Conservation (phyloP, 495 filamentous ascomycete genomes). For the Xylaria telfairii region DNA sequence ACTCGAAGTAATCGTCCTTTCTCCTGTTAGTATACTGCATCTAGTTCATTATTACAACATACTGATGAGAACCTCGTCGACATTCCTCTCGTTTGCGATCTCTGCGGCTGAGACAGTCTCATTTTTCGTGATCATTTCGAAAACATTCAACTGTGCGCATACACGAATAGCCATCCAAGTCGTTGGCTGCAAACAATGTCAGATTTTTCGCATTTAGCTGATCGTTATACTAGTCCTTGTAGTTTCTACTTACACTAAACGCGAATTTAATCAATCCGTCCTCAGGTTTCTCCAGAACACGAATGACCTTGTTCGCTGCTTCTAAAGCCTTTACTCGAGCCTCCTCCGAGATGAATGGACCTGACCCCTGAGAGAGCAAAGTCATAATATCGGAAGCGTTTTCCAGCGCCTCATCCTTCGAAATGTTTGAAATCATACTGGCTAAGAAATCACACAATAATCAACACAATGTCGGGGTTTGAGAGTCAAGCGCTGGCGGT, state of each 20-base stretch:
- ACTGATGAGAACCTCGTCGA: constrained; percentile 24
- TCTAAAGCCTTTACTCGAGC: constrained; percentile 19
- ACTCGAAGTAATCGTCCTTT: constrained; percentile 26
- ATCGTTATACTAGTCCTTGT: not conserved
- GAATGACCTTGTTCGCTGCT: constrained; percentile 9
- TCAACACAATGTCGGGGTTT: not conserved
- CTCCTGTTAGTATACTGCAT: not conserved
- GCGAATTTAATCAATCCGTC: constrained; percentile 25
- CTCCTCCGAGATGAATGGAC: constrained; percentile 17
- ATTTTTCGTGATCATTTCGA: constrained; percentile 20
- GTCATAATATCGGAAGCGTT: constrained; percentile 10
- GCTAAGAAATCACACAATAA: not conserved
- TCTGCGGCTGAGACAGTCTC: constrained; percentile 14
- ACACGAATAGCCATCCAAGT: constrained; percentile 26
- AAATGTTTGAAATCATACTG: constrained; percentile 8
- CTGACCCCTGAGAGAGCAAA: constrained; percentile 8
- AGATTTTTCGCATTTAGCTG: not conserved
- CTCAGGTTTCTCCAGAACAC: constrained; percentile 22
- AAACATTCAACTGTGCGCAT: constrained; percentile 19
- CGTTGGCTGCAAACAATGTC: not conserved
- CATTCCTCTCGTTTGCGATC: constrained; percentile 2
- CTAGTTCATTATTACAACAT: not conserved
- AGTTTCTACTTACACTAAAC: constrained; percentile 17
- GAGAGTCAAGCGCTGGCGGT: not conserved
- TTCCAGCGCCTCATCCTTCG: constrained; percentile 18